Conservation (phyloP, 2,329 filamentous ascomycete species). For the Fusarium aywerte region DNA sequence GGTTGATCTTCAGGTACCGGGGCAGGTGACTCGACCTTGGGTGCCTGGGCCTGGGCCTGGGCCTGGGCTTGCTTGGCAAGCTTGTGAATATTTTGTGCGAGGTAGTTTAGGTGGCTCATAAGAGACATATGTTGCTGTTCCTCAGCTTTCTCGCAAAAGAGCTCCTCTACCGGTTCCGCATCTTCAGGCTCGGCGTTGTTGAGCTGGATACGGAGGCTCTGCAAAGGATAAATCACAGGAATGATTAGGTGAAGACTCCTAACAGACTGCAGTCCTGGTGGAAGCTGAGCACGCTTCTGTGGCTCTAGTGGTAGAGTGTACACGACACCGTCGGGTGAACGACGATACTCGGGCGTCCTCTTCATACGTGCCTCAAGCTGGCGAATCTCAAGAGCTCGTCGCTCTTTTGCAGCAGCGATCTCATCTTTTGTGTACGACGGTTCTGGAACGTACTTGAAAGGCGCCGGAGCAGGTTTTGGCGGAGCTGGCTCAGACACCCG, state of each 20-base stretch:
- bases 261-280: constrained; percentile 68
- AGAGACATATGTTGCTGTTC: constrained; percentile 70
- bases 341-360: constrained; percentile 72
- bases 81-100: constrained; percentile 75
- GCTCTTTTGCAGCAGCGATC: constrained; percentile 69
- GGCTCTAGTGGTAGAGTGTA: constrained; percentile 79
- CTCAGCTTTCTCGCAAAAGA: constrained; percentile 69
- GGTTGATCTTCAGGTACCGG: constrained; percentile 16
- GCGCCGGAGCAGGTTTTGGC: constrained; percentile 31
- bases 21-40: constrained; percentile 30
- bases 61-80: constrained; percentile 69
- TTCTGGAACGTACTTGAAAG: constrained; percentile 54
- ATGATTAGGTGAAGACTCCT: constrained; percentile 75
- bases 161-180: constrained; percentile 70
- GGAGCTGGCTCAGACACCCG: constrained; percentile 17
- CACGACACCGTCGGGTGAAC: constrained; percentile 74
- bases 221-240: constrained; percentile 76
- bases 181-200: constrained; percentile 70
- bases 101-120: constrained; percentile 79
- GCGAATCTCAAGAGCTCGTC: constrained; percentile 72
- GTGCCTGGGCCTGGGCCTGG: constrained; percentile 61
- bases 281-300: constrained; percentile 68
- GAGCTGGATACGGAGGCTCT: constrained; percentile 72
- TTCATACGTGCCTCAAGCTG: constrained; percentile 82
- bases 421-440: constrained; percentile 68